Percentiles rank a stretch among this genome's conserved stretches.
Evolutionary conservation across 768 basidiomycete species (phyloP).

Genomic region (Lentinula sp.): DNA sequence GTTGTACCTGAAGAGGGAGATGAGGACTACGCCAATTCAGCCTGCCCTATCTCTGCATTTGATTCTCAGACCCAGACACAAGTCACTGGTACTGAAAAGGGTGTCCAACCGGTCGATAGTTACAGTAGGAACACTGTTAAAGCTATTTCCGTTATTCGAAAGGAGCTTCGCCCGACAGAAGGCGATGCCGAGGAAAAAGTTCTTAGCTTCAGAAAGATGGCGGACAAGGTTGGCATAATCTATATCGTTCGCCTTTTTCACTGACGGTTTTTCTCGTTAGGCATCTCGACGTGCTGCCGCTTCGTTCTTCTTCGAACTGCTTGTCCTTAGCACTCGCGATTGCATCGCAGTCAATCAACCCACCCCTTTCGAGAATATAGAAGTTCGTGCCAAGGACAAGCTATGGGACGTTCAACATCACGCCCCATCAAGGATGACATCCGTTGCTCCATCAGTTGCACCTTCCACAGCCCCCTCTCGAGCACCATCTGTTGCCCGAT

Average conservation of each 20-base stretch:
- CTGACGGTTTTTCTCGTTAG: slow-evolving; percentile 27
- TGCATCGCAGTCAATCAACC: slow-evolving; percentile 77
- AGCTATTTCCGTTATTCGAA: slow-evolving; percentile 70
- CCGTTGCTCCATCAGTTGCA: slow-evolving; percentile 17
- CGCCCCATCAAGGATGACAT: slow-evolving; percentile 21
- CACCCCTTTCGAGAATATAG: slow-evolving; percentile 79
- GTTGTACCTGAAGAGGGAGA: slow-evolving; percentile 48
- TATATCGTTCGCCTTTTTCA: neutral
- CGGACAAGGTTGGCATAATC: slow-evolving; percentile 56
- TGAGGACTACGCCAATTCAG: slow-evolving; percentile 61
- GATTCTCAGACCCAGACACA: slow-evolving; percentile 57
- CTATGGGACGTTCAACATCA: slow-evolving; percentile 61
- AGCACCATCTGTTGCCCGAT: slow-evolving; percentile 27
- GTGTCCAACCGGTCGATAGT: slow-evolving; percentile 31
- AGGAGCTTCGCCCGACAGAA: slow-evolving; percentile 54
- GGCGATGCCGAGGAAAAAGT: slow-evolving; percentile 49
- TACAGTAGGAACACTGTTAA: slow-evolving; percentile 89
- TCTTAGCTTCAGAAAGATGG: slow-evolving; percentile 74
- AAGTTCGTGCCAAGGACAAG: slow-evolving; percentile 72
- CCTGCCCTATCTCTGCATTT: slow-evolving; percentile 79
- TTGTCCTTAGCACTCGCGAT: slow-evolving; percentile 91
- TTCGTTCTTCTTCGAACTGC: slow-evolving; percentile 96
- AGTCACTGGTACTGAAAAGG: slow-evolving; percentile 39
- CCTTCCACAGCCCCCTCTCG: slow-evolving; percentile 17
- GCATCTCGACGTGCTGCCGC: slow-evolving; percentile 89